A percentile compares a stretch with the other conserved stretches of the same genome.
phyloP scores from a whole-genome alignment of 1,284 basidiomycete species.

The Polyporus tsugae region DNA sequence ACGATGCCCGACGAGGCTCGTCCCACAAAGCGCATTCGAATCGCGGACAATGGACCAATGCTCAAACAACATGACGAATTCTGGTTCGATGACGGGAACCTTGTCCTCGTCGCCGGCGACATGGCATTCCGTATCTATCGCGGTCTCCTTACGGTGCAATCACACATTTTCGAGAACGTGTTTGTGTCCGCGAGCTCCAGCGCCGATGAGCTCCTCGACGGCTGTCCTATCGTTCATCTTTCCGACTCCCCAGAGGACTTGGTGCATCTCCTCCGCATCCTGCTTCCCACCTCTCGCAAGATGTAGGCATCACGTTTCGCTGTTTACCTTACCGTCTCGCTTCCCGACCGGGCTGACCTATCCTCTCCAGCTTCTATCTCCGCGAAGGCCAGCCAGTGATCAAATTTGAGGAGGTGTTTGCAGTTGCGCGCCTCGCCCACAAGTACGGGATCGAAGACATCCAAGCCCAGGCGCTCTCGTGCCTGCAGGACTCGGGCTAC shows the following conservation, averaged over 20 bases:
- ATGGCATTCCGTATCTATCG: slow-evolving; percentile 29
- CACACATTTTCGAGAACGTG: slow-evolving; percentile 29
- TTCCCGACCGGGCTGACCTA: neutral
- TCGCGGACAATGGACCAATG: neutral
- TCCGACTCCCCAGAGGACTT: slow-evolving; percentile 24
- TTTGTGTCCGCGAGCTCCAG: slow-evolving; percentile 27
- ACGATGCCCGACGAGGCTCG: too few relatives aligned
- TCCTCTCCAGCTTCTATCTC: neutral
- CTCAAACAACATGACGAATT: slow-evolving; percentile 1
- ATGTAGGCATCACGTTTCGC: slow-evolving; percentile 2
- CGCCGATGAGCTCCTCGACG: slow-evolving; percentile 18
- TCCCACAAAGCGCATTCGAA: too few relatives aligned
- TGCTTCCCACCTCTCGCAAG: neutral
- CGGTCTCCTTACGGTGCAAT: slow-evolving; percentile 28
- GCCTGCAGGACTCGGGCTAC: neutral
- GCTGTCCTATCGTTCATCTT: slow-evolving; percentile 27
- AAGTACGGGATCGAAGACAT: slow-evolving; percentile 15
- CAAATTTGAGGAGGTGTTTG: neutral
- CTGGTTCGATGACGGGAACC: slow-evolving; percentile 6
- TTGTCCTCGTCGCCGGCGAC: slow-evolving; percentile 2
- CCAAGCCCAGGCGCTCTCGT: neutral
- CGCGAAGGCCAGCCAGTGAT: neutral
- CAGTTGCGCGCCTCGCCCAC: slow-evolving; percentile 1
- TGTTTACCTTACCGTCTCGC: neutral
- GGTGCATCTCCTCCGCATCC: slow-evolving; percentile 10